Evolutionary conservation across 2,329 filamentous ascomycete species (phyloP), one percentile per base, ranked within the genome.

Genomic region (Xylariaceae sp.): DNA sequence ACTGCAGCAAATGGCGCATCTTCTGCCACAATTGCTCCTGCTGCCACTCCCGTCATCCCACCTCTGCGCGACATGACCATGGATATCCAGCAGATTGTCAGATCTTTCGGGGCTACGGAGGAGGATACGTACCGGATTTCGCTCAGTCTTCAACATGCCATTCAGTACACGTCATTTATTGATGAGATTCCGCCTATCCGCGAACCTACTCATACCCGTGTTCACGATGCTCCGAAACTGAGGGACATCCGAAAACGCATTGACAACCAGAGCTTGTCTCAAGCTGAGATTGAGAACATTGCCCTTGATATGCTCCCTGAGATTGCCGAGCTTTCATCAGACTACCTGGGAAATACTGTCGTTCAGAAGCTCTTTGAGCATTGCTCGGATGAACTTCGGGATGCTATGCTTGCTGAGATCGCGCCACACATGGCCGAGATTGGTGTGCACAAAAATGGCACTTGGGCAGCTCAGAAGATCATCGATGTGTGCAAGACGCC

Each of bases 401-500:
- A 97, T 73, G 88, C 89, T 58, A 97, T 99, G 94, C 80, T 99
- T 59, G 76, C 79, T 11, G 86, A 92, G 71, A 96, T 99, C 68
- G 86, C 89, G 2, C 92, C 93, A 59, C 92, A 97, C 72, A 83
- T 97, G 72, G 92, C 93, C 30, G 92, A 97, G 75, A 97, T 97
- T 75, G 94, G 94, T 68, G 87, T 97, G 6, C 94, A 99, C 82
- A 99, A 99, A 83, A 99, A 99, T 70, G 94, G 94, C 63, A 99
- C 94, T 1, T 99, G 94, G 94, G 94, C 94, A 57, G 94, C 94
- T 1, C 94, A 99, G 76, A 99, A 97, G 82, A 97, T 99, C 70
- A 97, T 99, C 67, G 93, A 97, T 70, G 91, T 96, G 5, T 93
- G 92, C 73, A 91, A 94, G 76, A 91, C 89, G 0, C 86, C 88